A percentile compares a stretch with the other conserved stretches of the same genome.
Evolutionary conservation across 2,329 filamentous ascomycete genomes (phyloP).

Genomic region (Claviceps sp.): DNA sequence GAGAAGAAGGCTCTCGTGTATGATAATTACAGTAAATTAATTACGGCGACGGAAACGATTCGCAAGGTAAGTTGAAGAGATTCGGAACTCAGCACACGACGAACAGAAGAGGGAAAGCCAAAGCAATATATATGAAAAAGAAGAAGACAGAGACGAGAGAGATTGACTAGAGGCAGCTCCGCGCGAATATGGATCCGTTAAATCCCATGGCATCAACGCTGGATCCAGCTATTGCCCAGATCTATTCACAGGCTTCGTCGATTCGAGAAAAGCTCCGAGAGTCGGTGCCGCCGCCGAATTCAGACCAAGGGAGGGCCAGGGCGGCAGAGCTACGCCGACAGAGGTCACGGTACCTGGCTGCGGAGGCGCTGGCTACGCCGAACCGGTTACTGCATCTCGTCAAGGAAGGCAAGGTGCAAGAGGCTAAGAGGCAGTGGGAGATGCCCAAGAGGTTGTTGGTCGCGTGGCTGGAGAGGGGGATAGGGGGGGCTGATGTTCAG

Average conservation of each 20-base stretch:
- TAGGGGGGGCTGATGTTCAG: constrained; percentile 42
- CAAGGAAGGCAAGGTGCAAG: constrained; percentile 43
- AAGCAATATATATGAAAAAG: background rate
- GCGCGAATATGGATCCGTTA: constrained; percentile 66
- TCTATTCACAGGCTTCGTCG: constrained; percentile 47
- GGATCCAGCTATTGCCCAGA: constrained; percentile 59
- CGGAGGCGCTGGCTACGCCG: constrained; percentile 49
- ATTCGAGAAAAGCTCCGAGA: constrained; percentile 40
- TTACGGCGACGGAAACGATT: constrained; percentile 93
- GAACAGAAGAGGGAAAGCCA: background rate
- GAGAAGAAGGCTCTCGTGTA: constrained; percentile 97
- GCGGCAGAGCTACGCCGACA: constrained; percentile 20
- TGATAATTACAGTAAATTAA: constrained; percentile 95
- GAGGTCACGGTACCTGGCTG: constrained; percentile 42
- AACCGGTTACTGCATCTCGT: constrained; percentile 44
- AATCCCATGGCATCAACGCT: constrained; percentile 62
- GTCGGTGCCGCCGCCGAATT: constrained; percentile 32
- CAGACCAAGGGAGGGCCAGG: constrained; percentile 22
- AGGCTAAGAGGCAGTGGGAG: constrained; percentile 46
- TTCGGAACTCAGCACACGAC: background rate
- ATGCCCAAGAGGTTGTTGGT: constrained; percentile 37
- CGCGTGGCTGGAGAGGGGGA: constrained; percentile 39
- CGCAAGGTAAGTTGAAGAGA: constrained; percentile 42
- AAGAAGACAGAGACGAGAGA: background rate
- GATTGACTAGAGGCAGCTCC: constrained; percentile 41